Evolutionary conservation across 805 yeast genomes (phyloP).

Genomic region (Kluyveromyces nonfermentans): DNA sequence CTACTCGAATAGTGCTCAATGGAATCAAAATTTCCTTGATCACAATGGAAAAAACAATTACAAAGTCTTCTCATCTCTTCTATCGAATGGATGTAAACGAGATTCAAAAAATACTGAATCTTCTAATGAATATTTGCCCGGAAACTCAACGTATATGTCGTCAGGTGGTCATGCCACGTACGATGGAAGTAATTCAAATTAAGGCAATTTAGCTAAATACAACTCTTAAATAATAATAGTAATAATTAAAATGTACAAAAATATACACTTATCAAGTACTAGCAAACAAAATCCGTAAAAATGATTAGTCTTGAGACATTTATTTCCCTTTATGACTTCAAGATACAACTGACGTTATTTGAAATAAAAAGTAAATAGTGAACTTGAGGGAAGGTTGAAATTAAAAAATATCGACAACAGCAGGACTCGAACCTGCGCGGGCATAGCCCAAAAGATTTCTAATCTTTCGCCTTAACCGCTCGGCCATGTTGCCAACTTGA

Average conservation of each 20-base stretch:
- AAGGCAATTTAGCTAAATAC: background rate
- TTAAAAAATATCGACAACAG: conserved; percentile 54
- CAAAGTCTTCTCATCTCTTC: conserved; percentile 2
- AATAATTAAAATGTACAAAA: too few relatives aligned
- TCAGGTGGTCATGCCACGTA: conserved; percentile 25
- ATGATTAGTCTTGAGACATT: too few relatives aligned
- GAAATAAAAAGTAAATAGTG: too few relatives aligned
- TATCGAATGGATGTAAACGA: background rate
- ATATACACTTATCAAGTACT: too few relatives aligned
- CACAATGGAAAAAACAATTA: background rate
- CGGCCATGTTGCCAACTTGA: conserved; percentile 35
- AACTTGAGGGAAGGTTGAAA: too few relatives aligned
- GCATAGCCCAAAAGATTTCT: conserved; percentile 50
- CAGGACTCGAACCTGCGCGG: conserved; percentile 67
- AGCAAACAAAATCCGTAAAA: too few relatives aligned
- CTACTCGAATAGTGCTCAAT: conserved; percentile 2
- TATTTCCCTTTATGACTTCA: too few relatives aligned
- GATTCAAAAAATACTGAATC: background rate
- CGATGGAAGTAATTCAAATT: conserved; percentile 8
- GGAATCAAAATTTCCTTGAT: background rate
- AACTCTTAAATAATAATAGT: conserved; percentile 10
- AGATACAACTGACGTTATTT: too few relatives aligned
- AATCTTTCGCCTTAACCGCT: conserved; percentile 61
- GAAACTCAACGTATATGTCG: conserved; percentile 13
- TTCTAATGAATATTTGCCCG: background rate